Evolutionary conservation across 2,329 filamentous ascomycete species (phyloP), one percentile per base, ranked within the genome.

Genomic region (Fusarium veterinarium): DNA sequence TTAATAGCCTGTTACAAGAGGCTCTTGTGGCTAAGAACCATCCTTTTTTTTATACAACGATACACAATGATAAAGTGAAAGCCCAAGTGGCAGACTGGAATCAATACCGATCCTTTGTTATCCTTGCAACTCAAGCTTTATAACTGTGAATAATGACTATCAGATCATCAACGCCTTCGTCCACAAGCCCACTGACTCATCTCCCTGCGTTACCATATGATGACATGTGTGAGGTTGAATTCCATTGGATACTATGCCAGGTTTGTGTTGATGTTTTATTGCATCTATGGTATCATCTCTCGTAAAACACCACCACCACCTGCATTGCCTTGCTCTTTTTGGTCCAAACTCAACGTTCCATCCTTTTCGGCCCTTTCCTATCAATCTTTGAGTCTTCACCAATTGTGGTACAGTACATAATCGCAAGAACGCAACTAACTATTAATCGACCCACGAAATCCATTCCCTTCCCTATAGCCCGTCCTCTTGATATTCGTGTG

Each of bases 241-340:
- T 40, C 52, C 57, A 59, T 37, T 37, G 25, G 30, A 30, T 52
- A 23, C 44, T 62, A 31, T 62, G 58, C 53, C 55, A 45, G 40
- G 55, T 40, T 67, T 61, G 44, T 58, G 66, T 71, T 68, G 68
- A 64, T 69, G 63, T 67, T 73, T 60, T 74, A 57, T 70, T 71
- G 68, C 67, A 33, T 73, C 45, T 75, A 76, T 77, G 76, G 76
- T 77, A 77, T 77, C 76, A 70, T 77, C 76, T 77, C 76, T 77
- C 73, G 67, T 77, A 75, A 77, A 69, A 72, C 71, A 67, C 72
- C 58, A 65, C 72, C 58, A 65, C 70, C 59, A 52, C 74, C 67
- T 67, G 52, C 30, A 70, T 69, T 51, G 44, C 38, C 48, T 42
- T 64, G 19, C n/a, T 44, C 53, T 38, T 49, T 51, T 48, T 65